Evolutionary conservation across 2,329 filamentous ascomycete species (phyloP).

Genomic region (Colletotrichum shisoi): DNA sequence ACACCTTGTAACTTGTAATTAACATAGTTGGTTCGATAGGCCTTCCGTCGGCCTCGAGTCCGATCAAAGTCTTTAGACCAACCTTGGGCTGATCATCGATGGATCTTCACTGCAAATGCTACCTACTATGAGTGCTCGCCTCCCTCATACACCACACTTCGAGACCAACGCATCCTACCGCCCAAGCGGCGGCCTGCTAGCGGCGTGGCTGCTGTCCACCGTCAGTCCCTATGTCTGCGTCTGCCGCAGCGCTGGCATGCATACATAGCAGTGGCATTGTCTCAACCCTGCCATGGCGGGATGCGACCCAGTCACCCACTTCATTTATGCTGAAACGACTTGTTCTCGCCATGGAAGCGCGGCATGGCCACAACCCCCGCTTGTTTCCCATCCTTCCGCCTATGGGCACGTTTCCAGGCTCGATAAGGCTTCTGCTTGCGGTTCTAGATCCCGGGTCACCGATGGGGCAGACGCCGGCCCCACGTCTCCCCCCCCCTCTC

Average conservation of each 20-base stretch:
- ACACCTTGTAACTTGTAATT: too few relatives aligned
- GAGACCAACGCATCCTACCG: constrained; percentile 9
- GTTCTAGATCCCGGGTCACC: constrained; percentile 16
- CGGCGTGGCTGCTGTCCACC: constrained; percentile 3
- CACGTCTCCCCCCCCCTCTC: constrained; percentile 8
- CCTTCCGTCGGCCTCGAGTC: not conserved
- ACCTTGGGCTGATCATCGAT: constrained; percentile 12
- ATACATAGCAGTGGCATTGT: constrained; percentile 10
- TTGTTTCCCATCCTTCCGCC: constrained; percentile 28
- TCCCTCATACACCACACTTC: not conserved
- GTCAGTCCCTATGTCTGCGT: not conserved
- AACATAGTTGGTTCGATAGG: too few relatives aligned
- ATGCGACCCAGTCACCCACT: constrained; percentile 31
- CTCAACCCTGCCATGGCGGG: constrained; percentile 30
- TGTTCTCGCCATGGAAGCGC: constrained; percentile 31
- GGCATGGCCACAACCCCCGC: constrained; percentile 30
- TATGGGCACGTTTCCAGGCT: constrained; percentile 35
- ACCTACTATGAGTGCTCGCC: constrained; percentile 23
- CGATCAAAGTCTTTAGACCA: not conserved
- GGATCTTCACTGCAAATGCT: constrained; percentile 9
- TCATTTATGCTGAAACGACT: constrained; percentile 39
- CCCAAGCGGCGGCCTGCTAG: constrained; percentile 21
- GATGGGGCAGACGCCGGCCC: constrained; percentile 18
- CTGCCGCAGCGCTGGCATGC: constrained; percentile 2
- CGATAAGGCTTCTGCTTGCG: constrained; percentile 16